A percentile compares a stretch with the other conserved stretches of the same genome.
phyloP scores from a whole-genome alignment of 305 asterid species.

The Lippia alba region DNA sequence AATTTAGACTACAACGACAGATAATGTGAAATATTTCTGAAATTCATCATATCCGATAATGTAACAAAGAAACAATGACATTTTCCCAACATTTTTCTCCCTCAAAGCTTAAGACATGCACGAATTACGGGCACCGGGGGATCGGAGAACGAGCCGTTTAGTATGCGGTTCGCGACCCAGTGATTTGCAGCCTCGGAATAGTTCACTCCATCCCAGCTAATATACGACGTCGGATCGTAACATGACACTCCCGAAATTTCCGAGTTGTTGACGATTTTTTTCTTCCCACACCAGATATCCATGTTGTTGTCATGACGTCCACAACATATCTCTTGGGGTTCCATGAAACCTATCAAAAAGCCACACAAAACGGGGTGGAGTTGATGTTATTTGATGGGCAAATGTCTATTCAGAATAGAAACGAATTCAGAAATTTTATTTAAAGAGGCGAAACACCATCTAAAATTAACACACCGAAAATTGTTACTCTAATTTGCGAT shows the following conservation, averaged over 20 bases:
- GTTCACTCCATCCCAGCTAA: constrained; percentile 73
- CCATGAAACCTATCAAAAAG: constrained; percentile 44
- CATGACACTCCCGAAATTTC: constrained; percentile 49
- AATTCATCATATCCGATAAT: neutral
- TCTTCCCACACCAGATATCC: constrained; percentile 57
- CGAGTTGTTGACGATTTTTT: constrained; percentile 41
- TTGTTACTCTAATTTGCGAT: no score
- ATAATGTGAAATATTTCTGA: neutral
- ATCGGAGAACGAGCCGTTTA: constrained; percentile 55
- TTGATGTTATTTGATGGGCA: no score
- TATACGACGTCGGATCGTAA: constrained; percentile 37
- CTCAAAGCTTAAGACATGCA: constrained; percentile 46
- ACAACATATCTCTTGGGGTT: constrained; percentile 53
- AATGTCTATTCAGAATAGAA: no score
- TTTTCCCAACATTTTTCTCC: neutral
- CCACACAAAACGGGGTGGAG: neutral
- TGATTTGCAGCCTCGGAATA: constrained; percentile 54
- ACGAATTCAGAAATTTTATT: no score
- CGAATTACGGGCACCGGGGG: constrained; percentile 48
- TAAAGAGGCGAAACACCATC: no score
- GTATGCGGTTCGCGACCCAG: constrained; percentile 48
- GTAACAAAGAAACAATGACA: neutral
- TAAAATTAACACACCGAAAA: no score
- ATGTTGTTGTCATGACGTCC: constrained; percentile 45
- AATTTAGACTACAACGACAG: no score